These are phyloP conservation scores for Malus domestica DNA, from an alignment of 306 rosid genomes.

Conservation along the genomic window ASM211411v1 NC_041797.1:29620501-29621000, in stretches of 20 bases:
- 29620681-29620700: neutral
- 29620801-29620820: too few species aligned
- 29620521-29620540: slow-evolving; percentile 95
- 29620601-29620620: slow-evolving; percentile 6
- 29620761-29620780: neutral
- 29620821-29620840: neutral
- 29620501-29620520: slow-evolving; percentile 61
- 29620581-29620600: slow-evolving; percentile 98
- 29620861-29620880: neutral
- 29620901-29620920: slow-evolving; percentile 52
- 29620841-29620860: neutral
- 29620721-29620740: too few species aligned
- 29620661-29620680: neutral
- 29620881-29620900: neutral
- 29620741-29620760: neutral
- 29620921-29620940: slow-evolving; percentile 77
- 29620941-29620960: slow-evolving; percentile 51
- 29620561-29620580: slow-evolving; percentile 99
- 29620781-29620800: neutral
- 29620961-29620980: slow-evolving; percentile 83
- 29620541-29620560: slow-evolving; percentile 87
- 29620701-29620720: too few species aligned
- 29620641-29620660: neutral
- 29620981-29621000: slow-evolving; percentile 83
- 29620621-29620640: neutral